Evolutionary conservation across 1,284 basidiomycete species (phyloP), one percentile per base, ranked within the genome.

Genomic region (Meira nashicola): DNA sequence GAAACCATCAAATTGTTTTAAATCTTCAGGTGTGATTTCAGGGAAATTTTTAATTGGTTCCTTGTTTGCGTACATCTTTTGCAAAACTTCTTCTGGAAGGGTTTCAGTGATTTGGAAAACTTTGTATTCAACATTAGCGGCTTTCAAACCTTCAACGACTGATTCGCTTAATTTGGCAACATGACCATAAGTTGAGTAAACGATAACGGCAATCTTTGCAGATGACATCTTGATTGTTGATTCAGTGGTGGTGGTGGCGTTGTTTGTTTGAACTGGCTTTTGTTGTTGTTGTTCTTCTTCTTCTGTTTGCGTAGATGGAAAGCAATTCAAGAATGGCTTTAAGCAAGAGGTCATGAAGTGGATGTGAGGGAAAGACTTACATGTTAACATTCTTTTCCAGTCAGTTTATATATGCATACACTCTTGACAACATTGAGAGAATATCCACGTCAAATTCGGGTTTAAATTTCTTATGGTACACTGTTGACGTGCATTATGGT

Each of bases 31-130:
- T 15, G 82, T 82, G 76, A 92, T 82, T 74, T 88, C 75, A 46
- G 90, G 89, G 17, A 38, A 28, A 2, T 23, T 25, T 15, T 54
- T 21, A 17, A n/a, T n/a, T 2, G 33, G 33, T 23, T 10, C 79
- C 48, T 74, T 74, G 60, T 79, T 79, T 57, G 89, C 91, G 80
- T 87, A 80, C 85, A 95, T 86, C 80, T 86, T 85, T 62, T 78
- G 78, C 59, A 94, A 83, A 61, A 95, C 81, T 25, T 90, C 88
- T n/a, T 85, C 79, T 2, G 87, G 77, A 58, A 94, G 86, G 8
- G 90, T 95, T 82, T 96, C 92, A 57, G 86, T 81, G 70, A 93
- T 86, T 50, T 59, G 57, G 44, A 68, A 89, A 68, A 90, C 87
- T 53, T 84, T 85, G 33, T 83, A 86, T 10, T 78, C 80, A 40